phyloP scores from a whole-genome alignment of 441 rosid species.

The Adansonia gregorii region DNA sequence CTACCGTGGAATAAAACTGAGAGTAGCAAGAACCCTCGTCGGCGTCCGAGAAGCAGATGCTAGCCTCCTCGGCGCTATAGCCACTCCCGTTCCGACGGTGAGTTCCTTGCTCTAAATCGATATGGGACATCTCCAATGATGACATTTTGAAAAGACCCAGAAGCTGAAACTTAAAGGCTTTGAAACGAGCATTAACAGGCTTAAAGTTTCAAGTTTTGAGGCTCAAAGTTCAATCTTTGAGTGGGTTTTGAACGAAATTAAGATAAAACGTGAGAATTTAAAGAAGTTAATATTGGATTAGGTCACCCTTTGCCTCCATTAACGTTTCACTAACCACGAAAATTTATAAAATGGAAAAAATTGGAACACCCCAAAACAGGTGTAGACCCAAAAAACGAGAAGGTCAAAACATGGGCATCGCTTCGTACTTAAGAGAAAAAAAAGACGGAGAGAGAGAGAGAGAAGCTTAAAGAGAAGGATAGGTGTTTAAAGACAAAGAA shows the following conservation, averaged over 20 bases:
- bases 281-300: conserved; percentile 43
- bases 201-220: conserved; percentile 30
- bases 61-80: conserved; percentile 40
- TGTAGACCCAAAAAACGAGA: not conserved
- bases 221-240: conserved; percentile 25
- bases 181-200: not conserved
- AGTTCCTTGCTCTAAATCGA: conserved; percentile 72
- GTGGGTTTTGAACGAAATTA: not conserved
- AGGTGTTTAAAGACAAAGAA: conserved; percentile 30
- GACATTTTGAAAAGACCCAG: conserved; percentile 34
- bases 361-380: not conserved
- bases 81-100: conserved; percentile 50
- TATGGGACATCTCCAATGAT: conserved; percentile 49
- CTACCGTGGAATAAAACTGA: conserved; percentile 77
- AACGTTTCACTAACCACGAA: conserved; percentile 28
- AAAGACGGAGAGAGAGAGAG: not conserved
- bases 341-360: not conserved
- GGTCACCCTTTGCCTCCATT: conserved; percentile 46
- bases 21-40: conserved; percentile 83
- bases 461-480: not conserved
- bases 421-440: not conserved
- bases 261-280: conserved; percentile 28
- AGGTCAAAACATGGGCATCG: conserved; percentile 10
- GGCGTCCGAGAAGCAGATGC: conserved; percentile 76
- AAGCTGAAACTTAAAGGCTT: not conserved